A percentile compares a stretch with the other conserved stretches of the same genome.
Evolutionary conservation across 805 yeast species (phyloP).

Genomic region (Sugiyamaella valdiviana): DNA sequence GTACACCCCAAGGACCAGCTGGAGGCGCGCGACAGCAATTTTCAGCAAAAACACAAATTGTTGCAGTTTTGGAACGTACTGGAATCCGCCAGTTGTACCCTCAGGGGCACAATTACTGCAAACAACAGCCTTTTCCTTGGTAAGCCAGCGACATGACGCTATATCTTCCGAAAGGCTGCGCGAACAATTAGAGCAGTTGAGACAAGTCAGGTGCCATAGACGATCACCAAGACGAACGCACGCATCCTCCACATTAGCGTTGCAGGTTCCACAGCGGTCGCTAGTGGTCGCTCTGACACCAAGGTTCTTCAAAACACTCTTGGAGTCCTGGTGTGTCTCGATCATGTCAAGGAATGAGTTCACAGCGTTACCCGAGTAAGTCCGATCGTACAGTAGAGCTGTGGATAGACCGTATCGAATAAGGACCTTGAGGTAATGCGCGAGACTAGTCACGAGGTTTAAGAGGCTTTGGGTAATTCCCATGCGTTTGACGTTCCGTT

Average conservation of each 20-base stretch:
- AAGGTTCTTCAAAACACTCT: constrained; percentile 23
- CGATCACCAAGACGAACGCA: constrained; percentile 53
- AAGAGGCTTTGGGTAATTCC: constrained; percentile 41
- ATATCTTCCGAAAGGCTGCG: constrained; percentile 33
- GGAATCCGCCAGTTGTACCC: constrained; percentile 37
- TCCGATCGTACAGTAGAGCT: constrained; percentile 47
- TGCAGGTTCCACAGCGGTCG: constrained; percentile 69
- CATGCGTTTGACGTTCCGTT: constrained; percentile 18
- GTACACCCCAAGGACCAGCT: constrained; percentile 35
- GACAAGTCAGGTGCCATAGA: constrained; percentile 81
- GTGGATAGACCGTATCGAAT: constrained; percentile 74
- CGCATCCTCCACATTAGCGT: constrained; percentile 74
- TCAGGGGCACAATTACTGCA: constrained; percentile 56
- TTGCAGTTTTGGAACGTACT: constrained; percentile 55
- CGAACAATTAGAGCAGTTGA: constrained; percentile 57
- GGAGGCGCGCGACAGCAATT: constrained; percentile 70
- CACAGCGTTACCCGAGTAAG: constrained; percentile 52
- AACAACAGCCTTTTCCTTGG: constrained; percentile 20
- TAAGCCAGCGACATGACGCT: constrained; percentile 38
- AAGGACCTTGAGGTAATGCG: constrained; percentile 83
- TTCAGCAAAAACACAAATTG: constrained; percentile 74
- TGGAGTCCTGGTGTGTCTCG: constrained; percentile 37
- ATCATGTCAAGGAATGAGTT: constrained; percentile 55
- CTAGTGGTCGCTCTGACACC: constrained; percentile 41
- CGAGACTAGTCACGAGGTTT: constrained; percentile 80